Base-by-base conservation (phyloP, 345 rosid species). In the Arabidopsis arenosa region DNA sequence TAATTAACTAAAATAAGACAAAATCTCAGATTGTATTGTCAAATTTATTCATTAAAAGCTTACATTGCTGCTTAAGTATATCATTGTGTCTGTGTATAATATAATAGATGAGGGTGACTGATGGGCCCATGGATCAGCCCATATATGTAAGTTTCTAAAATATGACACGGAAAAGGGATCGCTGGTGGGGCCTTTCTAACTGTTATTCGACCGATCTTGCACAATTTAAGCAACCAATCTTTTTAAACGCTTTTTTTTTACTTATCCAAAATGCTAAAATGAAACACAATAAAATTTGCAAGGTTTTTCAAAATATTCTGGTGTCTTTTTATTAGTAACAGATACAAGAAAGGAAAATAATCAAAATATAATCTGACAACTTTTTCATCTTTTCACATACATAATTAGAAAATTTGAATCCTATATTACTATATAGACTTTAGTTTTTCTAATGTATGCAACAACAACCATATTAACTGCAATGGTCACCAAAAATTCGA, bases 61-160 rank as follows among this genome's bases (percentile, higher is more conserved):
- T 18, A 18, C 21, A 18, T 18, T 18, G 21, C 21, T 18, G 21
- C 21, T 18, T 18, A 18, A 18, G 21, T 18, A 18, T 18, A 18
- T 18, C 21, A 18, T 18, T 18, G 21, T 18, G 30, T 57, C 41
- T 57, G 61, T 58, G 39, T 66, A 15, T 47, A 35, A 35, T 48
- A 9, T 37, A 54, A 56, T 21, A 41, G 2, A 15, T n/a, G 52
- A 23, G n/a, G 30, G 74, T 57, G 64, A 57, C 64, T 43, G 30
- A 69, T 43, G 74, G 74, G 64, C 63, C 74, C 52, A 43, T 40
- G 9, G 45, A 56, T 28, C 12, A 32, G 63, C 64, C 64, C 73
- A 69, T 45, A 45, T 2, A n/a, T 41, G 61, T 67, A 52, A 28
- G 32, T 7, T 17, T 12, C 18, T 48, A 49, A 39, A 8, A 28